Conservation (phyloP, 208 protist genomes). For the Herpetomonas samuelpessoai region DNA sequence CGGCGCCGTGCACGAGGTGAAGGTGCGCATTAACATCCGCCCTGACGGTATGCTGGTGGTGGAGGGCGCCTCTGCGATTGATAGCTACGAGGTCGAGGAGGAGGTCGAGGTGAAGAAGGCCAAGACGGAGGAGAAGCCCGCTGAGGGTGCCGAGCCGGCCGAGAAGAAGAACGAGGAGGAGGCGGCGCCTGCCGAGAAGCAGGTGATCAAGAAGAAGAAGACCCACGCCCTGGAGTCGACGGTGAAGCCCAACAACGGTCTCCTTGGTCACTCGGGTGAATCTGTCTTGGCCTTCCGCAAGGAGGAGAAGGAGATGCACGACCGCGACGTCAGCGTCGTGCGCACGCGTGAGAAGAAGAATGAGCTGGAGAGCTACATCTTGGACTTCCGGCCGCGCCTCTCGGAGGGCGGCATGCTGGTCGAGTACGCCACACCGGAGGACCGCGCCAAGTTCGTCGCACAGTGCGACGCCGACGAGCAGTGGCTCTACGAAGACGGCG, state of each 20-base stretch:
- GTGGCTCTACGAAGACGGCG: conserved; percentile 92
- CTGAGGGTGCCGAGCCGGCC: conserved; percentile 21
- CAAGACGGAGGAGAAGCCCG: conserved; percentile 12
- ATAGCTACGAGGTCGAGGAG: conserved; percentile 78
- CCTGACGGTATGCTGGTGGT: conserved; percentile 62
- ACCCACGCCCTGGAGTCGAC: conserved; percentile 37
- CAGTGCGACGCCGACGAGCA: conserved; percentile 70
- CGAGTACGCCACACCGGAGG: conserved; percentile 57
- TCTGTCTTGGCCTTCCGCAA: conserved; percentile 51
- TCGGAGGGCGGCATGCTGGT: conserved; percentile 58
- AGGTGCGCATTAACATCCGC: conserved; percentile 61
- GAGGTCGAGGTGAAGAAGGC: conserved; percentile 17
- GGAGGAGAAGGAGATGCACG: conserved; percentile 77
- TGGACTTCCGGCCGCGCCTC: conserved; percentile 72
- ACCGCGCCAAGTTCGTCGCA: conserved; percentile 50
- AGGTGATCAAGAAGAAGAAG: conserved; percentile 46
- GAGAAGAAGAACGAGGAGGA: conserved; percentile 27
- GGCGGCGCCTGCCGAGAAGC: conserved; percentile 21
- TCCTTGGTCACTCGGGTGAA: conserved; percentile 51
- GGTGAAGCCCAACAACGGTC: conserved; percentile 47
- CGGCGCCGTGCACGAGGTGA: conserved; percentile 49
- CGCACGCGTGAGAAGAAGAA: conserved; percentile 88
- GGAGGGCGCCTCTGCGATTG: conserved; percentile 58
- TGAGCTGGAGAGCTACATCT: conserved; percentile 90
- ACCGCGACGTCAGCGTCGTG: conserved; percentile 57